Percentiles rank a stretch among this genome's conserved stretches.
phyloP scores from a whole-genome alignment of 306 rosid species.

The Vigna hirtella region DNA sequence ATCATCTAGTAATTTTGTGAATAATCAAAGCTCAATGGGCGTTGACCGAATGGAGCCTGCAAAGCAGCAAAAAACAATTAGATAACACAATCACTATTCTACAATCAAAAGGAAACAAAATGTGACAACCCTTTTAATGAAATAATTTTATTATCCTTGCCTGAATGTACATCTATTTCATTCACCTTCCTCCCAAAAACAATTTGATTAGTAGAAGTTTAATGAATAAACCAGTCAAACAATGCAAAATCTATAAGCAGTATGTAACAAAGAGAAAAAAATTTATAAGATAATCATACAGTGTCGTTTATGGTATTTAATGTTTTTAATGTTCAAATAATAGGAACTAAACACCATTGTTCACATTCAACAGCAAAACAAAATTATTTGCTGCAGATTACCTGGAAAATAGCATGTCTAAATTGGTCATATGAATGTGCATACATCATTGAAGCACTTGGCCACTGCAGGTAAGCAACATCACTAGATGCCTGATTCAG shows the following conservation, averaged over 20 bases:
- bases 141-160: not conserved
- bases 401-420: constrained; percentile 76
- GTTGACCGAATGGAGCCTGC: constrained; percentile 89
- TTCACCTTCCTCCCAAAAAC: not conserved
- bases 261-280: not conserved
- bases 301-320: not conserved
- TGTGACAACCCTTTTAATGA: constrained; percentile 1
- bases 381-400: constrained; percentile 29
- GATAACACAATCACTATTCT: not conserved
- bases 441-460: constrained; percentile 82
- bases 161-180: not conserved
- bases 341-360: not conserved
- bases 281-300: not conserved
- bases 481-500: constrained; percentile 63
- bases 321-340: not conserved
- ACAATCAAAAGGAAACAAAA: not conserved
- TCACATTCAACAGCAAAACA: constrained; percentile 7
- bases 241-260: not conserved
- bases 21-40: constrained; percentile 78
- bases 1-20: constrained; percentile 64
- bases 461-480: constrained; percentile 74
- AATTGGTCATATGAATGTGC: constrained; percentile 76
- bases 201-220: constrained; percentile 1
- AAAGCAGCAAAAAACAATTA: constrained; percentile 14
- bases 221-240: not conserved